A percentile compares a stretch with the other conserved stretches of the same genome.
Evolutionary conservation across 352 stramenopile species (phyloP).

Genomic region (Pythium volutum): DNA sequence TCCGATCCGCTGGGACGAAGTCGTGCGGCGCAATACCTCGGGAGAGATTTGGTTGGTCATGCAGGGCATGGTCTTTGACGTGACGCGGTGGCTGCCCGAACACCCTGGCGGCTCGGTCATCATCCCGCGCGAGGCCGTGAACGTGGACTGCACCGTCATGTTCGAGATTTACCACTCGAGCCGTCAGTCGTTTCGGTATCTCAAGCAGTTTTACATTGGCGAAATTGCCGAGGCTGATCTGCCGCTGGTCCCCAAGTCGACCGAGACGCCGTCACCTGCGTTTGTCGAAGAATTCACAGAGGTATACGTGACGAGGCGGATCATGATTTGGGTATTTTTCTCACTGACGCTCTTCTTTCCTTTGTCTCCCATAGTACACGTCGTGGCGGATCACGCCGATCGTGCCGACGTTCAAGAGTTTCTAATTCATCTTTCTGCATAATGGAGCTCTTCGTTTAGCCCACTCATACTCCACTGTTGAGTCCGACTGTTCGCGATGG

Average conservation of each 20-base stretch:
- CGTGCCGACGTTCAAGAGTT: slow-evolving; percentile 74
- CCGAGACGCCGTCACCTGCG: slow-evolving; percentile 46
- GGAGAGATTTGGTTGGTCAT: slow-evolving; percentile 87
- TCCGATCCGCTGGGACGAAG: slow-evolving; percentile 77
- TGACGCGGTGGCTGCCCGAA: slow-evolving; percentile 86
- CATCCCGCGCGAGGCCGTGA: slow-evolving; percentile 83
- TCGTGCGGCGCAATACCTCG: slow-evolving; percentile 63
- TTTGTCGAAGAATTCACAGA: slow-evolving; percentile 77
- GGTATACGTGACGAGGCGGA: slow-evolving; percentile 33
- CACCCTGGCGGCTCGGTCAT: slow-evolving; percentile 83
- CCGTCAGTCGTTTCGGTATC: slow-evolving; percentile 89
- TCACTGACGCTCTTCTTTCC: not conserved
- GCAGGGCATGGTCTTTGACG: slow-evolving; percentile 87
- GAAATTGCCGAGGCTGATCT: slow-evolving; percentile 72
- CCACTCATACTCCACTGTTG: slow-evolving; percentile 33
- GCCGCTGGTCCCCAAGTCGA: slow-evolving; percentile 42
- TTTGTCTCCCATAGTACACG: slow-evolving; percentile 48
- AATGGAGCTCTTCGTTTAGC: not conserved
- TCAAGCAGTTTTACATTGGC: slow-evolving; percentile 92
- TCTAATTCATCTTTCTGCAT: slow-evolving; percentile 39
- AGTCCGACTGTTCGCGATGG: slow-evolving; percentile 44
- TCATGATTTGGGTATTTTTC: not conserved
- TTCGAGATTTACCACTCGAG: slow-evolving; percentile 92
- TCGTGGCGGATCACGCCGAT: slow-evolving; percentile 69
- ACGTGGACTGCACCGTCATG: slow-evolving; percentile 87